phyloP scores from a whole-genome alignment of 2,329 filamentous ascomycete species.

The Penicillium vulpinum region DNA sequence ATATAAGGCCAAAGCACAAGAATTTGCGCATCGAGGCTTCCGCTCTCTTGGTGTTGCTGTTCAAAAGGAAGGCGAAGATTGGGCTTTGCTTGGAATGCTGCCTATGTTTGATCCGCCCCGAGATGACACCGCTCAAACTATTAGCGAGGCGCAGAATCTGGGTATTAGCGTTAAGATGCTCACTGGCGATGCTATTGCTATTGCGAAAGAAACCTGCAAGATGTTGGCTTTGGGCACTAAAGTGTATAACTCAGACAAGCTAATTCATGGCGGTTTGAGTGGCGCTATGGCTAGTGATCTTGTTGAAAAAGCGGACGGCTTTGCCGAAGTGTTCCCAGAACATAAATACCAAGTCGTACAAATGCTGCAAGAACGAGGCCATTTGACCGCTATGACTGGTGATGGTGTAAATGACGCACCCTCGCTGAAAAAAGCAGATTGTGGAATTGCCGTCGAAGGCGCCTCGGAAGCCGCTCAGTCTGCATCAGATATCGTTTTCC shows the following conservation, averaged over 20 bases:
- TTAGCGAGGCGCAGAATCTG: conserved; percentile 71
- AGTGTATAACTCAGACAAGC: conserved; percentile 76
- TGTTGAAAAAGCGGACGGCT: conserved; percentile 72
- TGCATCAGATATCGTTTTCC: conserved; percentile 72
- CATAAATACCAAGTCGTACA: conserved; percentile 76
- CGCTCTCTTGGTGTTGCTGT: conserved; percentile 75
- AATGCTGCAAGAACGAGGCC: conserved; percentile 71
- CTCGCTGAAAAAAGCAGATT: conserved; percentile 72
- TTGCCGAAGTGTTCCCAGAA: conserved; percentile 73
- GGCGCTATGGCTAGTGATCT: conserved; percentile 74
- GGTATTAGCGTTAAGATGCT: conserved; percentile 80
- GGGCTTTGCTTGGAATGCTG: conserved; percentile 73
- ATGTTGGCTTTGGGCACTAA: conserved; percentile 77
- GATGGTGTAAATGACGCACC: conserved; percentile 75
- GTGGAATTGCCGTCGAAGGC: conserved; percentile 72
- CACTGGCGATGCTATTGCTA: conserved; percentile 76
- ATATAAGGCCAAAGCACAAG: conserved; percentile 70
- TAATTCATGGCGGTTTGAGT: conserved; percentile 72
- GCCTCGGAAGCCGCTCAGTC: conserved; percentile 71
- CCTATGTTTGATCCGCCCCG: conserved; percentile 80
- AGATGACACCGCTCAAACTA: conserved; percentile 76
- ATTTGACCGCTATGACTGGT: conserved; percentile 73
- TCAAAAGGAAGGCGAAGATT: conserved; percentile 72
- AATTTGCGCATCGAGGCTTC: conserved; percentile 77
- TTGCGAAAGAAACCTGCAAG: conserved; percentile 79